These are phyloP conservation scores for Curvularia sp. DNA, from an alignment of 2,329 filamentous ascomycete genomes.

Conservation along the genomic window DNA sequence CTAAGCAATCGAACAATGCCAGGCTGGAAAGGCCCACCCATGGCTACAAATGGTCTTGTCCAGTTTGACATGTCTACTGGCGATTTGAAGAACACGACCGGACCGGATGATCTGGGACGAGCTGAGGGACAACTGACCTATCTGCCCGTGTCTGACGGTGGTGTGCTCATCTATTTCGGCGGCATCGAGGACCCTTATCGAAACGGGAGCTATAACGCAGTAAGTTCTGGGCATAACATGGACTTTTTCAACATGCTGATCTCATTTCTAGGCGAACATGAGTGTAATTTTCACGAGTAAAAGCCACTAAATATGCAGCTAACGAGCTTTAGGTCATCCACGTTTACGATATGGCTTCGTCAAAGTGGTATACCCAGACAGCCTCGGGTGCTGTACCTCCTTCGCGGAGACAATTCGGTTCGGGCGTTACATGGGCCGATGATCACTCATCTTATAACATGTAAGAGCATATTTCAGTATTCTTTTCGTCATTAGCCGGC, in stretches of 20 bases:
- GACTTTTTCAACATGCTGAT: constrained; percentile 7
- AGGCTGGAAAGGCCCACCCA: constrained; percentile 59
- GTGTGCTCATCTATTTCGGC: constrained; percentile 69
- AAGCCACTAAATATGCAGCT: constrained; percentile 33
- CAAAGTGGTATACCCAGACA: constrained; percentile 67
- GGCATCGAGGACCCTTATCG: constrained; percentile 60
- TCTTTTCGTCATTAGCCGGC: background rate
- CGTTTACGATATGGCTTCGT: constrained; percentile 67
- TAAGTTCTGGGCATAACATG: constrained; percentile 22
- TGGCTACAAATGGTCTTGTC: constrained; percentile 62
- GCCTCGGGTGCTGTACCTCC: constrained; percentile 62
- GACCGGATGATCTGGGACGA: constrained; percentile 60
- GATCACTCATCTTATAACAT: constrained; percentile 71
- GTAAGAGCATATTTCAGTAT: constrained; percentile 50
- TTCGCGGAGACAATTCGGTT: constrained; percentile 66
- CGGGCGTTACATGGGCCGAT: constrained; percentile 65
- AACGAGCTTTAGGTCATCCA: constrained; percentile 56
- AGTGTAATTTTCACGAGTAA: constrained; percentile 34
- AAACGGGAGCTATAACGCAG: constrained; percentile 57
- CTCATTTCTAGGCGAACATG: constrained; percentile 42
- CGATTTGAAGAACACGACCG: constrained; percentile 61
- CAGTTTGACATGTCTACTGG: constrained; percentile 64
- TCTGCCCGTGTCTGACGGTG: constrained; percentile 65
- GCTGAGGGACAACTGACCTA: constrained; percentile 69
- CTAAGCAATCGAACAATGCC: constrained; percentile 62